Conservation (phyloP, 371 early-diverging fungal genomes). For the Apophysomyces trapeziformis region DNA sequence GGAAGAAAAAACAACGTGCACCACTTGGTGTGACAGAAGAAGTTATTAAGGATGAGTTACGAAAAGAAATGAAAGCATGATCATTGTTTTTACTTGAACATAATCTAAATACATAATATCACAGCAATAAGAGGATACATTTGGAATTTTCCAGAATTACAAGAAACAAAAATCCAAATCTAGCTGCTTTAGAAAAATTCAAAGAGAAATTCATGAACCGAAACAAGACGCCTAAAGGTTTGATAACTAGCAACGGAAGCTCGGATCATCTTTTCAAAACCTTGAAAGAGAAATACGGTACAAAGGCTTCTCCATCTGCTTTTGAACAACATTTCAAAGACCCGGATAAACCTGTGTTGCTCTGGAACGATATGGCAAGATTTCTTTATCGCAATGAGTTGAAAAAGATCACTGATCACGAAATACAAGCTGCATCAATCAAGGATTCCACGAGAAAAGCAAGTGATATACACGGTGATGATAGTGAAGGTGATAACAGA, state of each 20-base stretch:
- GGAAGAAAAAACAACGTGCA: neutral
- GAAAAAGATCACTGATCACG: neutral
- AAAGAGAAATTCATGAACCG: neutral
- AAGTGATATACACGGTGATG: neutral
- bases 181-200: neutral
- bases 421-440: neutral
- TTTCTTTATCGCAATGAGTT: neutral
- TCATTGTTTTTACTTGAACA: neutral
- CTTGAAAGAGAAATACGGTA: neutral
- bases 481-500: neutral
- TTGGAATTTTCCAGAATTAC: neutral
- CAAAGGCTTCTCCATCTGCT: neutral
- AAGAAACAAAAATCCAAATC: neutral
- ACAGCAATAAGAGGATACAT: neutral
- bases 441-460: neutral
- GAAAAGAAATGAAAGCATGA: neutral
- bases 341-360: neutral
- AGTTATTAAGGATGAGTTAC: neutral
- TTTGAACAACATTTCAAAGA: neutral
- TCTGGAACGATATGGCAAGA: neutral
- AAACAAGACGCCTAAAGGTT: neutral
- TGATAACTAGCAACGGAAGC: neutral
- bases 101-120: too few species aligned
- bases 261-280: neutral
- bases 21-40: neutral